Evolutionary conservation across 306 rosid species (phyloP), one percentile per base, ranked within the genome.

Genomic region (Cicer judaicum): DNA sequence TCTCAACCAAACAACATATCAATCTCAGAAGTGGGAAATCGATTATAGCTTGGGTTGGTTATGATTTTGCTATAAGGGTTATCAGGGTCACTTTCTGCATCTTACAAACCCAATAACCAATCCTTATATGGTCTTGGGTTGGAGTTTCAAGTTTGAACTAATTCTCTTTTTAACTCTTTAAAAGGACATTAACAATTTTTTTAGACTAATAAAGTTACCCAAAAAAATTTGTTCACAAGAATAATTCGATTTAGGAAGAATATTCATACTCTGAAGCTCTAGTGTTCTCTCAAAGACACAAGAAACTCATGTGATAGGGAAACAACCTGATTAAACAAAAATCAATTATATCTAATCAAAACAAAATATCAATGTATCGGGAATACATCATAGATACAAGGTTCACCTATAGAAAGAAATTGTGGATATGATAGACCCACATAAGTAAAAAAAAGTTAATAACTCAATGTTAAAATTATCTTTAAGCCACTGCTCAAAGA

Each of bases 1-100:
- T 21, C 24, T 57, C 41, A 24, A 72, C 9, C 14, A 85, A 50
- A 39, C 77, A 74, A n/a, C 64, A 78, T 16, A 74, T 90, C 8
- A 88, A 77, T 13, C 84, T 92, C 70, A 83, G 89, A 18, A 44
- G 85, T 78, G 89, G 89, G 56, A 72, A 15, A 55, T 70, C 88
- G 0, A 82, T 92, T 82, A 73, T 84, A 56, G 90, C 79, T 16
- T 92, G 94, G 98, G 73, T 92, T 72, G 92, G 87, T 76, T 92
- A 89, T 78, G 91, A 88, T 73, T 72, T 94, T 29, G 34, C 34
- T 29, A 0, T 2, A 14, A 78, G 72, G 76, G 43, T 82, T 8
- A 39, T 89, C 12, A 64, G 68, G 19, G 91, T 89, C 10, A 79
- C 66, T 90, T 39, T 84, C 89, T 10, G 78, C 88, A 3, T 73